Evolutionary conservation across 1,284 basidiomycete genomes (phyloP), one percentile per base, ranked within the genome.

Genomic region (Sphagnurus paluster): DNA sequence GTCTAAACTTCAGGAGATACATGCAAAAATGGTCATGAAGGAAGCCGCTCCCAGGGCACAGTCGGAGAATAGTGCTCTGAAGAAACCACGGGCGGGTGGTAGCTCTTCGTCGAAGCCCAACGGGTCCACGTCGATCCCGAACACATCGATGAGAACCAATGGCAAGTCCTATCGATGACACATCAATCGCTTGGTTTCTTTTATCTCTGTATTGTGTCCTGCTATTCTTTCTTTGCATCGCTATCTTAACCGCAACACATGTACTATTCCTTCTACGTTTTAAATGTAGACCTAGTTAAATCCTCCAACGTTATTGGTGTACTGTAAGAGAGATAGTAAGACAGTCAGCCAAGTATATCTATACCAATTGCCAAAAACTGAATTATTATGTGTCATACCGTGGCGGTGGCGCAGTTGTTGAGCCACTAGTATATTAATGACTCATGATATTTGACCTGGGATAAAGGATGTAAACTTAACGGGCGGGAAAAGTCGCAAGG

Each of bases 11-110:
- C 90, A 94, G 67, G 91, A 93, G 60, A 95, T 96, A 34, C 92
- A 95, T 59, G 87, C 89, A 13, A 95, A 95, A 71, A 91, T 96
- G 84, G 89, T 92, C 50, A 85, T 86, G 76, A 90, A 90, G 65
- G 87, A 89, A 62, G 73, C 75, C 36, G 75, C 76, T 37, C 78
- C 81, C 13, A 69, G 78, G 46, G 66, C 72, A 19, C 65, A 72
- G 44, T 65, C 74, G 26, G 73, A 75, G 38, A 64, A 58, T 32
- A 68, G 59, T 47, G 59, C 70, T 11, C 55, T 64, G 49, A 84
- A 83, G 68, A 84, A 82, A 57, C 71, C 76, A 39, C 75, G 82
- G 46, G 67, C 71, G 23, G 73, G 65, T 50, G 65, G 69, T 28
- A 63, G 69, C 53, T 55, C 55, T 17, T 43, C 55, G n/a, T 50